Evolutionary conservation across 495 filamentous ascomycete species (phyloP), one percentile per base, ranked within the genome.

Genomic region (Penicillium parvum): DNA sequence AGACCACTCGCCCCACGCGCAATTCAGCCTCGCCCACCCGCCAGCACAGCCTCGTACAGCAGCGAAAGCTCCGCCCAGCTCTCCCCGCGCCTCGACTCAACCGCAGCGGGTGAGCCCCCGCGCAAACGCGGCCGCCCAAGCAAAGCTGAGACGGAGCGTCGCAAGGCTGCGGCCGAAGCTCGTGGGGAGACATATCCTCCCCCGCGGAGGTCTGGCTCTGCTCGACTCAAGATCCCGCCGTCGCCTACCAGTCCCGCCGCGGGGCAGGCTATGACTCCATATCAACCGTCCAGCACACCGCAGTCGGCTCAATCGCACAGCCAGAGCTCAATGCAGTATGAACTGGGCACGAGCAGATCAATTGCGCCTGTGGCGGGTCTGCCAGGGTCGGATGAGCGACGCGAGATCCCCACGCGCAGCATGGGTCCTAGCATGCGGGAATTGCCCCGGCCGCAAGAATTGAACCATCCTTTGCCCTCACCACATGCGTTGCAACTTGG

Each of bases 61-160:
- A 66, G 61, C 42, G 69, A 70, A 47, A 66, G 61, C 49, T 65
- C 67, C 1, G 59, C 58, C 12, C 64, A 68, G 33, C 47, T 68
- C 8, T 71, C 69, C 15, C 68, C 69, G 7, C 48, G 57, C 17
- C 50, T 63, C 30, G 56, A 60, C 18, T 50, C 40, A 5, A 35
- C 39, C 7, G 23, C 43, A 15, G 42, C 50, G 43, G 57, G 58
- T 17, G 72, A 75, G 22, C 71, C 64, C 10, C 71, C 70, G 25
- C 73, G 74, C 40, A 83, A 83, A 68, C 71, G 82, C 30, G 78
- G 78, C 11, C 71, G 78, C 9, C 78, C 78, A 36, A 77, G 69
- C 48, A 81, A 81, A 57, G 72, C 69, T 36, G 78, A 80, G 40
- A 59, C 67, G 4, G 75, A 79, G 45, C 64, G 69, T 15, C 66